Base-by-base conservation (phyloP, 345 rosid genomes). In the Rhodamnia argentea region DNA sequence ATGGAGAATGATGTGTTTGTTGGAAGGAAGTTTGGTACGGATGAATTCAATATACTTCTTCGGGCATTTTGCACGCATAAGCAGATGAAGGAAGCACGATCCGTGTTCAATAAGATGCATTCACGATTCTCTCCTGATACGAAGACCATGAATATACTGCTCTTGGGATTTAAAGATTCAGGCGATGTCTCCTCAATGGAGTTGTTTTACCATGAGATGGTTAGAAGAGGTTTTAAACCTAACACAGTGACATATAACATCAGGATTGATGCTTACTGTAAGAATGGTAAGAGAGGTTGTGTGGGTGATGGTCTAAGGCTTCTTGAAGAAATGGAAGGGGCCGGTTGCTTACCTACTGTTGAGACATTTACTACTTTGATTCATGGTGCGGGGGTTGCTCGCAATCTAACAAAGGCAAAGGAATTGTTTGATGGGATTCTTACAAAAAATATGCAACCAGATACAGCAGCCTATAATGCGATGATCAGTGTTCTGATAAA, bases 121-220 rank as follows among this genome's bases (percentile, higher is more conserved):
- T n/a, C n/a, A n/a, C n/a, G n/a, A n/a, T n/a, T n/a, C 86, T 85
- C 89, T 22, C 94, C 98, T 3, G 92, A 96, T 78, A 85, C 86
- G 3, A 97, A 97, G 91, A 96, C 98, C 62, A 94, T 95, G 96
- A 94, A 96, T 87, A 93, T 96, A 78, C 85, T 97, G 74, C 94
- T 97, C 1, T 53, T 92, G 75, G 98, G 98, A 20, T 97, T 97
- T 85, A 97, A 97, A 87, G 94, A 96, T 90, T 91, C 95, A 27
- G 91, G 96, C 12, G 94, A 97, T 87, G 24, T 95, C 58, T 93
- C 96, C 8, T 93, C 98, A 2, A 93, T 91, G 89, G 99, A 97
- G 86, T 82, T 97, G 81, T 96, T 97, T 74, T 96, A 93, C 78
- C 97, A 94, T 81, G 97, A 97, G 85, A 96, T 94, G 96, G 88